Conservation (phyloP, 768 basidiomycete species). For the Dentipellis sp. region DNA sequence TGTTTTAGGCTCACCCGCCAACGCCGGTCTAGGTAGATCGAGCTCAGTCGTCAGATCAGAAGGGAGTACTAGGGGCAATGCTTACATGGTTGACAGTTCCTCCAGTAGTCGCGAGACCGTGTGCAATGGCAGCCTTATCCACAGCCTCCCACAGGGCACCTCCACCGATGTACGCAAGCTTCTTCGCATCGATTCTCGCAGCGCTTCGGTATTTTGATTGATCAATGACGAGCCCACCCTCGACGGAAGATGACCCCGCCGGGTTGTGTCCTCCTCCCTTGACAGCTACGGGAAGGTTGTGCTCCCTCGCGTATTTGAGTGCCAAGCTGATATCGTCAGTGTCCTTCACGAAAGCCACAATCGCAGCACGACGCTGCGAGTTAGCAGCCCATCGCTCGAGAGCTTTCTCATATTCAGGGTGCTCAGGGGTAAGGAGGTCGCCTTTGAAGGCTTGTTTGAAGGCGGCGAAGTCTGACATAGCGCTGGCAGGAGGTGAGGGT, state of each 20-base stretch:
- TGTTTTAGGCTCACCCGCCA: slow-evolving; percentile 29
- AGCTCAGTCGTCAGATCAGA: background rate
- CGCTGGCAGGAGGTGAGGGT: background rate
- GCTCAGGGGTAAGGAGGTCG: slow-evolving; percentile 22
- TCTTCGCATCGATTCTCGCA: slow-evolving; percentile 28
- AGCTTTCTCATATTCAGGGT: slow-evolving; percentile 27
- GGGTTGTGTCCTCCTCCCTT: slow-evolving; percentile 38
- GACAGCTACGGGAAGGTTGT: slow-evolving; percentile 30
- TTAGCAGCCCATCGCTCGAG: slow-evolving; percentile 32
- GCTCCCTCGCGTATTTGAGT: slow-evolving; percentile 26
- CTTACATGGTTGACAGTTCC: slow-evolving; percentile 42
- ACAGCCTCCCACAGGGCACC: slow-evolving; percentile 37
- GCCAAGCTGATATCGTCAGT: slow-evolving; percentile 28
- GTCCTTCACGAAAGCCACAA: slow-evolving; percentile 34
- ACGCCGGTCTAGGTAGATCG: slow-evolving; percentile 31
- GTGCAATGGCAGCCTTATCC: slow-evolving; percentile 29
- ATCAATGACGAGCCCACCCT: slow-evolving; percentile 40
- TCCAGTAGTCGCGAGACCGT: slow-evolving; percentile 37
- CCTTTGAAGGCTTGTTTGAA: background rate
- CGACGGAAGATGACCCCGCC: slow-evolving; percentile 32
- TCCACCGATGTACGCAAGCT: slow-evolving; percentile 32
- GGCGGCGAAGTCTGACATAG: background rate
- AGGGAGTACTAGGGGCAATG: background rate
- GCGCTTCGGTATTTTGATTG: slow-evolving; percentile 30
- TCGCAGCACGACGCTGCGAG: slow-evolving; percentile 19